phyloP scores from a whole-genome alignment of 129 eudicot genomes.

The Flaveria bidentis region DNA sequence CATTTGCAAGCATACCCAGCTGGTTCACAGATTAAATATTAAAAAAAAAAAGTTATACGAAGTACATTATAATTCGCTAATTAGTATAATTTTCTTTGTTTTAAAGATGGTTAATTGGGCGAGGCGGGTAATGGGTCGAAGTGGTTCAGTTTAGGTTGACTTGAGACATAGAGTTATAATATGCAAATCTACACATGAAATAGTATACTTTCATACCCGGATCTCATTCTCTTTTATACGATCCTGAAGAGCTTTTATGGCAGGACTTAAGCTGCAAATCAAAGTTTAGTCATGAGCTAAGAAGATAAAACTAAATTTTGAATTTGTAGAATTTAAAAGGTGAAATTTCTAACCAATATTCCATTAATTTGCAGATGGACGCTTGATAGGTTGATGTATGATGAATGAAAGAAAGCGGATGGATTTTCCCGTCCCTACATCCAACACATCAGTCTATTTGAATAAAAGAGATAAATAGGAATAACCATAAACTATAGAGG shows the following conservation, averaged over 20 bases:
- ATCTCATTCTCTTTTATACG: slow-evolving; percentile 83
- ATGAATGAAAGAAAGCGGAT: slow-evolving; percentile 87
- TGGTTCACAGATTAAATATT: slow-evolving; percentile 32
- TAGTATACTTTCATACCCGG: slow-evolving; percentile 53
- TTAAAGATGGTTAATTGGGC: background rate
- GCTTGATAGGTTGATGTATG: slow-evolving; percentile 99
- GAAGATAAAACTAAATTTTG: slow-evolving; percentile 2
- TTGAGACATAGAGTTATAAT: background rate
- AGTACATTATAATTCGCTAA: no score
- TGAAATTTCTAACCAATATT: slow-evolving; percentile 70
- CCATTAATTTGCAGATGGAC: slow-evolving; percentile 96
- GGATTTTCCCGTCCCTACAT: slow-evolving; percentile 84
- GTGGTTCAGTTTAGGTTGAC: slow-evolving; percentile 6
- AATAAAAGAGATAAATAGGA: background rate
- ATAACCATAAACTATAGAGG: background rate
- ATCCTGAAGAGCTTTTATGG: slow-evolving; percentile 79
- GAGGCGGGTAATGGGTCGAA: background rate
- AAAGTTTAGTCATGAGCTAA: slow-evolving; percentile 4
- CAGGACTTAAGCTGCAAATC: slow-evolving; percentile 83
- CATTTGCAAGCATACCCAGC: slow-evolving; percentile 74
- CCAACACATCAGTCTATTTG: slow-evolving; percentile 19
- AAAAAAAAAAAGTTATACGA: background rate
- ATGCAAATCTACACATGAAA: slow-evolving; percentile 15
- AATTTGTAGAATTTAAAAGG: background rate
- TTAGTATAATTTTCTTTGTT: background rate